A percentile compares a stretch with the other conserved stretches of the same genome.
Evolutionary conservation across 164 flowering plant species (phyloP).

Genomic region (Sedum album): DNA sequence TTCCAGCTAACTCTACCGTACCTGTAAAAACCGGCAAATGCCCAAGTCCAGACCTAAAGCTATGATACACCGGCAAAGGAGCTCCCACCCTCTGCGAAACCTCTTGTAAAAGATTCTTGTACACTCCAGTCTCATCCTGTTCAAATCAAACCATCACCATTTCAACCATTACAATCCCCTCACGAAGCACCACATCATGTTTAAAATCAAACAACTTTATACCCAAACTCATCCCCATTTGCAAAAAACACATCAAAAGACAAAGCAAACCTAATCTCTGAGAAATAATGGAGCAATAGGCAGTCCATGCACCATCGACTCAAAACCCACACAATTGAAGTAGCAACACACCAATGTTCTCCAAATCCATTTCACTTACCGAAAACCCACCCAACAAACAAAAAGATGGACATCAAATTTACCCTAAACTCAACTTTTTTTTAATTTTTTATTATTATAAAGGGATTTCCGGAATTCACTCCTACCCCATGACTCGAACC

Average conservation of each 20-base stretch:
- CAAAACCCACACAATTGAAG: no score
- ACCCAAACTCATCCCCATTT: no score
- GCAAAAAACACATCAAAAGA: not conserved
- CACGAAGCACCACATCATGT: not conserved
- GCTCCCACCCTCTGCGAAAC: slow-evolving; percentile 20
- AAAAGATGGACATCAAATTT: not conserved
- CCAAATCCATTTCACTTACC: not conserved
- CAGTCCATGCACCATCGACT: no score
- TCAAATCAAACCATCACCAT: slow-evolving; percentile 7
- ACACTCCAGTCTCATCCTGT: slow-evolving; percentile 27
- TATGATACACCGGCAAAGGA: slow-evolving; percentile 22
- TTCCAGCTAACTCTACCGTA: slow-evolving; percentile 20
- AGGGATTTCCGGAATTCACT: no score
- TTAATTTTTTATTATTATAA: no score
- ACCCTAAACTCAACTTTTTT: no score
- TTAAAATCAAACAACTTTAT: not conserved
- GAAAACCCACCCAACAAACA: not conserved
- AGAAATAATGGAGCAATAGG: no score
- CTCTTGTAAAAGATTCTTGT: slow-evolving; percentile 24
- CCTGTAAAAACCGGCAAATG: slow-evolving; percentile 18
- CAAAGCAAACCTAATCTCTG: no score
- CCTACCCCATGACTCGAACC: no score
- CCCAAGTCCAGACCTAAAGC: slow-evolving; percentile 18
- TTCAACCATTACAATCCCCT: not conserved
- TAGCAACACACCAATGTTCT: no score